Conservation (phyloP, 805 yeast species). For the Candida pini region DNA sequence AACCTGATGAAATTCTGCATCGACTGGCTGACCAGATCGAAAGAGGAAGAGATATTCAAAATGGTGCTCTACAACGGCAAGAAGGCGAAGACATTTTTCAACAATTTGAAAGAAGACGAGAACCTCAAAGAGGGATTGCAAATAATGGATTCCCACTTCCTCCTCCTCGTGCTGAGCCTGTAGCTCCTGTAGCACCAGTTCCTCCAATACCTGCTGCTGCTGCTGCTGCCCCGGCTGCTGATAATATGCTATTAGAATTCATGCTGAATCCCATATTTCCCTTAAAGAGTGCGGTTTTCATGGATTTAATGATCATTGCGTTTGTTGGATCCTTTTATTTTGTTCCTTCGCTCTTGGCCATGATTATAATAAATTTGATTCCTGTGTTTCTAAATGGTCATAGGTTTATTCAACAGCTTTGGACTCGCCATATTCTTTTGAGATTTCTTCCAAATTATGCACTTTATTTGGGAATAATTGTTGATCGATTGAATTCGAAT, state of each 20-base stretch:
- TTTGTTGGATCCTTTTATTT: slow-evolving; percentile 19
- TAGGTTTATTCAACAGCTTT: neutral
- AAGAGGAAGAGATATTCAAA: no score
- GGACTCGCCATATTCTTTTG: no score
- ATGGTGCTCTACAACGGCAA: no score
- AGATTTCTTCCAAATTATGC: neutral
- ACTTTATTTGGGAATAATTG: neutral
- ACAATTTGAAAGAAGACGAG: neutral
- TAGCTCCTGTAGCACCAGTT: no score
- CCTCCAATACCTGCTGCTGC: slow-evolving; percentile 1
- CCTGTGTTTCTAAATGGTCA: neutral
- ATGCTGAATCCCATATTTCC: slow-evolving; percentile 10
- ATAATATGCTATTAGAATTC: slow-evolving; percentile 10
- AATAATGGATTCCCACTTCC: no score
- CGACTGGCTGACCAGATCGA: no score
- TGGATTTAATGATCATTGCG: slow-evolving; percentile 16
- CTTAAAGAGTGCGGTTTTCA: slow-evolving; percentile 16
- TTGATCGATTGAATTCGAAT: neutral
- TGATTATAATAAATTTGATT: slow-evolving; percentile 11
- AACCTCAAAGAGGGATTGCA: neutral
- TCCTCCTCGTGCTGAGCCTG: no score
- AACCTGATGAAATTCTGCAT: no score
- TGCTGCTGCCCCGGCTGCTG: slow-evolving; percentile 3
- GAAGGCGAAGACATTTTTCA: neutral
- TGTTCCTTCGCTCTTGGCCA: slow-evolving; percentile 21